Conservation (phyloP, 306 rosid species). For the Pyrus betulifolia region DNA sequence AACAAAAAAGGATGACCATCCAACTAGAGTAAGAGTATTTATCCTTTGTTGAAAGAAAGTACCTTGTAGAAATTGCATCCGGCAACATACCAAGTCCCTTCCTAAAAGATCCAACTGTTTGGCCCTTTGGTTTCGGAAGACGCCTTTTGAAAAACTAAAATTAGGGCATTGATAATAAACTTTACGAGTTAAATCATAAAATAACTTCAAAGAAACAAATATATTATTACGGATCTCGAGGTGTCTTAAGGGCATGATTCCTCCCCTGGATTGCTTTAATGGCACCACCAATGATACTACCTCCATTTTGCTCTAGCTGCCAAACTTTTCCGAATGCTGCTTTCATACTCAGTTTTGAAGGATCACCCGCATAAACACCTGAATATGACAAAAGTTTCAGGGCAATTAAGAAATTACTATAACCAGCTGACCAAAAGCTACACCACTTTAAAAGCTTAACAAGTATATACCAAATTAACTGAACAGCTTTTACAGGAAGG, state of each 20-base stretch:
- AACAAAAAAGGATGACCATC: not conserved
- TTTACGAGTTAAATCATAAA: conserved; percentile 1
- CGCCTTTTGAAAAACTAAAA: conserved; percentile 46
- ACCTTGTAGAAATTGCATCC: conserved; percentile 78
- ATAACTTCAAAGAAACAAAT: conserved; percentile 16
- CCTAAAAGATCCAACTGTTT: conserved; percentile 90
- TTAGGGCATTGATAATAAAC: conserved; percentile 27
- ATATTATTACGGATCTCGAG: conserved; percentile 75
- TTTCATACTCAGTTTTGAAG: conserved; percentile 95
- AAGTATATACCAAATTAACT: not conserved
- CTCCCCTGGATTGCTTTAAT: conserved; percentile 85
- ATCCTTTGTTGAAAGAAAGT: not conserved
- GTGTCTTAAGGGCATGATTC: conserved; percentile 48
- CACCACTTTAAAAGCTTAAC: not conserved
- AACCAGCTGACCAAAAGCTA: not conserved
- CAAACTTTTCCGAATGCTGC: conserved; percentile 98
- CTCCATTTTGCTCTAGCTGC: conserved; percentile 89
- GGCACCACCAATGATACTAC: conserved; percentile 94
- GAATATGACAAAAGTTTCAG: conserved; percentile 16
- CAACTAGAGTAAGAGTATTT: not conserved
- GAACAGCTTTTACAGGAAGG: not conserved
- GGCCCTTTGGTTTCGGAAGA: conserved; percentile 93
- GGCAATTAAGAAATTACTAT: conserved; percentile 1
- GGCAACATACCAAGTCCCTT: conserved; percentile 93
- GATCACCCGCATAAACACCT: conserved; percentile 99